Base-by-base conservation (phyloP, 257 asterid species). In the Solanum etuberosum region DNA sequence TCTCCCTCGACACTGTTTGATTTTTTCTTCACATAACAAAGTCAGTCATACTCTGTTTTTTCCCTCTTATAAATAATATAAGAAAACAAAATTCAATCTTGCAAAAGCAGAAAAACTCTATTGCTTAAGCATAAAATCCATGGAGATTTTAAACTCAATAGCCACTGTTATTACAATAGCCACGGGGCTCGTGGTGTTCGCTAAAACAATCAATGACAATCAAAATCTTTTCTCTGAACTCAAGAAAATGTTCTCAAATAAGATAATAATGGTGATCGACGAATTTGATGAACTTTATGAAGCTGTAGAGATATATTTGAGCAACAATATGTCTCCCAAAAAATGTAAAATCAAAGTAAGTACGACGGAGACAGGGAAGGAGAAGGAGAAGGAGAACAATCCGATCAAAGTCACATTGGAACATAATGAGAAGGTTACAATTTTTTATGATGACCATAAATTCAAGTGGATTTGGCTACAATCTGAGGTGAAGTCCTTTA, bases 241-340 rank as follows among this genome's bases (percentile, higher is more conserved):
- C 27, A 90, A 88, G 38, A 31, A 34, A 40, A 8, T n/a, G 0
- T 57, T 46, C 13, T 80, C 87, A 8, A 68, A 89, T 70, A 80
- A 85, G 12, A 31, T 81, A 14, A 59, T 34, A 13, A 3, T 88
- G 14, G 68, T 85, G 35, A 76, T 90, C 74, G 68, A 86, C 12
- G 91, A 90, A 83, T 14, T 37, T 23, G 72, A 83, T 16, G 87
- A 88, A 34, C 43, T 90, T 34, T 90, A 73, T 48, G 87, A 90
- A 76, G 92, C 88, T 40, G 61, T 54, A 0, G 91, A 88, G 35
- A 31, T 83, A 27, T 88, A 90, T 77, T 43, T 90, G 18, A 29
- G 84, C 40, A 78, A 81, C 13, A 90, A 16, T 43, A 18, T 86
- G 1, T 38, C 51, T 20, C 32, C 89, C 2, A 43, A 83, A 0